Percentiles rank a stretch among this genome's conserved stretches.
Conservation (phyloP, 2,329 filamentous ascomycete species). For the Cadophora sp. region DNA sequence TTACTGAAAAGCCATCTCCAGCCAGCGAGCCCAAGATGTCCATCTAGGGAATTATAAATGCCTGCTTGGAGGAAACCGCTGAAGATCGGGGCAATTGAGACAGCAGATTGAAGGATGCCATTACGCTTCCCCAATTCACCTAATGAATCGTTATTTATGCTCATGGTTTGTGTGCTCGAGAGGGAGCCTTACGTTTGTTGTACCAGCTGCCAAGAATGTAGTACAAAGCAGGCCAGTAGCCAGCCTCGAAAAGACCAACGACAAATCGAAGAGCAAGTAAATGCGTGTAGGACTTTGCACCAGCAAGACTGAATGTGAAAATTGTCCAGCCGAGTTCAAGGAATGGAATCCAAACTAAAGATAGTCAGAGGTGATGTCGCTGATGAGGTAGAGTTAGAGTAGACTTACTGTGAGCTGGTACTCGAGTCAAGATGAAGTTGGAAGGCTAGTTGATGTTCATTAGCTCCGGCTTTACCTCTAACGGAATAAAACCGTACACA, state of each 20-base stretch:
- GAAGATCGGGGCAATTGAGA: slow-evolving; percentile 64
- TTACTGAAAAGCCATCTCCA: slow-evolving; percentile 58
- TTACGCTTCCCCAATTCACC: slow-evolving; percentile 63
- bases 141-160: neutral
- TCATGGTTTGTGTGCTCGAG: too few species aligned
- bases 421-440: slow-evolving; percentile 58
- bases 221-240: slow-evolving; percentile 61
- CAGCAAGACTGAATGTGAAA: slow-evolving; percentile 48
- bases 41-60: slow-evolving; percentile 38
- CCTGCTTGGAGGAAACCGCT: slow-evolving; percentile 64
- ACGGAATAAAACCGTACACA: too few species aligned
- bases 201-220: slow-evolving; percentile 67
- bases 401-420: slow-evolving; percentile 51
- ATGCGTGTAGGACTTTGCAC: slow-evolving; percentile 55
- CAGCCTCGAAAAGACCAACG: slow-evolving; percentile 60
- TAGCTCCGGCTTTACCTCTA: too few species aligned
- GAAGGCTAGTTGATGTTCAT: slow-evolving; percentile 44
- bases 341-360: slow-evolving; percentile 63
- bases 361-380: neutral
- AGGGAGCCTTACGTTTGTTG: slow-evolving; percentile 53
- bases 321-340: slow-evolving; percentile 61
- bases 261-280: slow-evolving; percentile 65
- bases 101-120: slow-evolving; percentile 64
- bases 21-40: slow-evolving; percentile 51
- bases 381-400: neutral